A percentile compares a stretch with the other conserved stretches of the same genome.
Evolutionary conservation across 768 basidiomycete genomes (phyloP).

Genomic region (Dioszegia hungarica): DNA sequence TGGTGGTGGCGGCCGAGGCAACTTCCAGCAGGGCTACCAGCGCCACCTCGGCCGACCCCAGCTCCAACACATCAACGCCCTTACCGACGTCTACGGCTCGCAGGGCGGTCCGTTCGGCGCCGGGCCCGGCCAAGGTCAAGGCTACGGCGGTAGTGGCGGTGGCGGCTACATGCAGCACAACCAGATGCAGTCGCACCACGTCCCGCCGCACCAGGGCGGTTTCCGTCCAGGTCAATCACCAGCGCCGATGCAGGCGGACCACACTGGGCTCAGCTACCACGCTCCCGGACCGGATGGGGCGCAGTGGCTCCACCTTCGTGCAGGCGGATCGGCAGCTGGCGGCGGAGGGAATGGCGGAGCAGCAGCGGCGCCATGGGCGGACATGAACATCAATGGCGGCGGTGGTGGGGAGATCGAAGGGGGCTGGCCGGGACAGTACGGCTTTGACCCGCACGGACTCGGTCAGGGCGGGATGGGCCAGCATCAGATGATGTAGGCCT

Average conservation of each 20-base stretch:
- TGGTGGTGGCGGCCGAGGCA: conserved; percentile 19
- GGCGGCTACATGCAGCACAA: neutral
- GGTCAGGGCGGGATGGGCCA: conserved; percentile 1
- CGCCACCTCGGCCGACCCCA: conserved; percentile 47
- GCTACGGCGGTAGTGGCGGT: neutral
- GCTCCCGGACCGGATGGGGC: conserved; percentile 42
- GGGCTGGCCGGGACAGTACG: conserved; percentile 5
- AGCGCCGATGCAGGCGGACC: conserved; percentile 26
- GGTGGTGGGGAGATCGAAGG: neutral
- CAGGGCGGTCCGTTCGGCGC: conserved; percentile 30
- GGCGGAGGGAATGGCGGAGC: neutral
- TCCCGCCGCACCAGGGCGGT: neutral
- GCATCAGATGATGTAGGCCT: conserved; percentile 6
- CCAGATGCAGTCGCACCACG: conserved; percentile 5
- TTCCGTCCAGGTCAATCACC: conserved; percentile 1
- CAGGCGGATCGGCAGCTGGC: conserved; percentile 26
- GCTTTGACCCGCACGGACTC: conserved; percentile 4
- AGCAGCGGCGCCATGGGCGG: conserved; percentile 2
- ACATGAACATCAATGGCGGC: neutral
- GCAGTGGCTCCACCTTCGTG: conserved; percentile 41
- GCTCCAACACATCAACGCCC: conserved; percentile 49
- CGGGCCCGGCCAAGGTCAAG: conserved; percentile 1
- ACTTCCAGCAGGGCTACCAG: conserved; percentile 19
- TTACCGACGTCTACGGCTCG: conserved; percentile 48
- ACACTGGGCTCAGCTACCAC: conserved; percentile 40